Conservation (phyloP, 306 rosid species). For the Alnus glutinosa region DNA sequence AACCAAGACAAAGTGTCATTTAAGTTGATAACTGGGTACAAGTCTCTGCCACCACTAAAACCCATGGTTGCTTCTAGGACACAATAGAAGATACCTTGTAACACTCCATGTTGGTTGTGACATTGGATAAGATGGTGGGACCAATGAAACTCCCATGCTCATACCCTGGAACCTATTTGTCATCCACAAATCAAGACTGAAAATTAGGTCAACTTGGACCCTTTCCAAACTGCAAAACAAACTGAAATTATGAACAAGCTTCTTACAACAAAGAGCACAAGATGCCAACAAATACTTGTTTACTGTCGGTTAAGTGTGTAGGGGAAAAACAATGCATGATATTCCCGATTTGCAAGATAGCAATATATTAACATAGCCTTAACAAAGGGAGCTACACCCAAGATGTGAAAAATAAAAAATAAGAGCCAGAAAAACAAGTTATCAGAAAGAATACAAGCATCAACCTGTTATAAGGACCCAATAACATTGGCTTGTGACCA, state of each 20-base stretch:
- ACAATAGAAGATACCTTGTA: conserved; percentile 44
- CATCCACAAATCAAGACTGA: conserved; percentile 16
- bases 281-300: background rate
- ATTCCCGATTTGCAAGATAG: background rate
- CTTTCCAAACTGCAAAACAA: background rate
- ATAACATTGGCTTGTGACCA: background rate
- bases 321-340: background rate
- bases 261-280: background rate
- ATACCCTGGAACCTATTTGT: conserved; percentile 58
- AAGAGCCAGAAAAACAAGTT: background rate
- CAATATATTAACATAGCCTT: background rate
- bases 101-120: conserved; percentile 61
- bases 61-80: conserved; percentile 1
- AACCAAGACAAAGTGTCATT: conserved; percentile 8
- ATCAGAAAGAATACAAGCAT: background rate
- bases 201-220: conserved; percentile 3
- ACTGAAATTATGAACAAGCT: background rate
- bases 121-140: conserved; percentile 59
- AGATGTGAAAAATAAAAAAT: background rate
- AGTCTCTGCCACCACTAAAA: background rate
- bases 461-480: background rate
- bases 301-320: background rate
- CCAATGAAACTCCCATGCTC: conserved; percentile 69
- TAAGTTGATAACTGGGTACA: background rate
- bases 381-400: background rate